Percentiles rank a stretch among this genome's conserved stretches.
Evolutionary conservation across 495 filamentous ascomycete genomes (phyloP).

Genomic region (Lepraria neglecta): DNA sequence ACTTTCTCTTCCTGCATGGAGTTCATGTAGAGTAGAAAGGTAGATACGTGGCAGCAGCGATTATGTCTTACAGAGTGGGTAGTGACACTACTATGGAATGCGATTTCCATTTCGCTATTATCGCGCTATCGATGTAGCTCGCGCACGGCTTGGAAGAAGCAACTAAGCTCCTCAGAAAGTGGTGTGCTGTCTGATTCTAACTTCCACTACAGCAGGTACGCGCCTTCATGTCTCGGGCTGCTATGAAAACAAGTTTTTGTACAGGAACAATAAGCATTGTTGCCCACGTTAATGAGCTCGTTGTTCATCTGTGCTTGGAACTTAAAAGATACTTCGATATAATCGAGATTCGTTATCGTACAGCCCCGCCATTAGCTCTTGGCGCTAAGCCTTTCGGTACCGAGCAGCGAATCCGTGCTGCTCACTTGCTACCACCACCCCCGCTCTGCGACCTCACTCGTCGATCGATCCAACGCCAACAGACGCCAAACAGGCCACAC

Average conservation of each 20-base stretch:
- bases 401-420: constrained; percentile 6
- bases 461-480: constrained; percentile 13
- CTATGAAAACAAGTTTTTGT: background rate
- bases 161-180: background rate
- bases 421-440: constrained; percentile 1
- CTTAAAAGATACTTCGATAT: background rate
- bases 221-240: background rate
- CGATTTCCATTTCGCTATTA: constrained; percentile 3
- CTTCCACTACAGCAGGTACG: constrained; percentile 15
- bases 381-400: constrained; percentile 11
- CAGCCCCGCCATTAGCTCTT: constrained; percentile 2
- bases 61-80: no score
- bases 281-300: background rate
- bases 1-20: constrained; percentile 6
- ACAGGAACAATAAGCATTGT: background rate
- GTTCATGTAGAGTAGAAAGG: background rate
- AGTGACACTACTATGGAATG: background rate
- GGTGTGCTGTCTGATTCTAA: constrained; percentile 8
- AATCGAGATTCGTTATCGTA: constrained; percentile 13
- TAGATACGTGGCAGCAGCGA: background rate
- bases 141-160: no score
- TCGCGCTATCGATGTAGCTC: background rate
- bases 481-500: constrained; percentile 14
- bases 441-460: constrained; percentile 18
- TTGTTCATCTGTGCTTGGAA: background rate